These are phyloP conservation scores for Candida boidinii DNA, from an alignment of 805 yeast species.

Conservation along the genomic window DNA sequence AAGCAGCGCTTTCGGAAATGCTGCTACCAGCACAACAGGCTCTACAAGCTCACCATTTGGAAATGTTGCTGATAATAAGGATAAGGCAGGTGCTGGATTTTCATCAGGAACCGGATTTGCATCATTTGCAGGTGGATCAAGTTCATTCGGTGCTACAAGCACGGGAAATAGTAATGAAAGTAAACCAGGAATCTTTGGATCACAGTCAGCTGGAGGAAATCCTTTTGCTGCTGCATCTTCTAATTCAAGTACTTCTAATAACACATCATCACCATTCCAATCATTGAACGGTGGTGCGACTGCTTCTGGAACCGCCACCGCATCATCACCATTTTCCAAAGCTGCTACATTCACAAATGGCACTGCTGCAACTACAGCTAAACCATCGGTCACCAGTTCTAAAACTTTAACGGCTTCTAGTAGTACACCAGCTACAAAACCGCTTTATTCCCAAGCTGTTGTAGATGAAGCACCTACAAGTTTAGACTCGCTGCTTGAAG, in stretches of 20 bases:
- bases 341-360: neutral
- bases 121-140: no score
- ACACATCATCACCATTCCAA: slow-evolving; percentile 10
- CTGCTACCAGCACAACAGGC: slow-evolving; percentile 1
- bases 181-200: no score
- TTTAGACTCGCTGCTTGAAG: slow-evolving; percentile 33
- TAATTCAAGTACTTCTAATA: no score
- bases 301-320: no score
- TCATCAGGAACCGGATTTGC: no score
- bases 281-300: slow-evolving; percentile 7
- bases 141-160: no score
- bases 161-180: no score
- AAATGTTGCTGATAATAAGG: no score
- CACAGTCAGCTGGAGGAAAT: no score
- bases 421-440: slow-evolving; percentile 2
- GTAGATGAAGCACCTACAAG: slow-evolving; percentile 15
- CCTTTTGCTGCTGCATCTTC: no score
- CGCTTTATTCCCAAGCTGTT: slow-evolving; percentile 10
- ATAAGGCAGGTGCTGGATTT: no score
- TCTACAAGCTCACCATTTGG: slow-evolving; percentile 5
- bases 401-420: neutral
- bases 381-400: slow-evolving; percentile 5
- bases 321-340: neutral
- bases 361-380: slow-evolving; percentile 3
- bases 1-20: slow-evolving; percentile 7